Evolutionary conservation across 305 asterid species (phyloP).

Genomic region (Fraxinus latifolia): DNA sequence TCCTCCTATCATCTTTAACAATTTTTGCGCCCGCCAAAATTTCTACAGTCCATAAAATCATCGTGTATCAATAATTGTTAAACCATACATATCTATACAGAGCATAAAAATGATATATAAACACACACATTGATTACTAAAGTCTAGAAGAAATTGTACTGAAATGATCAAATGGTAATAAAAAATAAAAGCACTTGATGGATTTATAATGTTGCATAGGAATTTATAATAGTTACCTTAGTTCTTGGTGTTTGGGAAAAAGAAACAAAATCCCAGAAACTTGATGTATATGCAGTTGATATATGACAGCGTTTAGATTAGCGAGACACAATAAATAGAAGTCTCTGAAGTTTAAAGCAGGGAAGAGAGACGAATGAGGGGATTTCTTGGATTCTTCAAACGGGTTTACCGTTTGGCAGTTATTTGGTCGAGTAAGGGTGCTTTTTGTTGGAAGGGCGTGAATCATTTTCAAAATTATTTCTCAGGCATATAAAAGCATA

Average conservation of each 20-base stretch:
- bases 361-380: not conserved
- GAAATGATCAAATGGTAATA: not conserved
- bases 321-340: not conserved
- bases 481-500: not conserved
- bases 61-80: not conserved
- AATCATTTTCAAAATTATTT: not conserved
- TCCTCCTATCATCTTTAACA: constrained; percentile 3
- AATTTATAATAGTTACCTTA: not conserved
- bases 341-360: not conserved
- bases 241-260: not conserved
- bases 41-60: not conserved
- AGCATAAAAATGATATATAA: not conserved
- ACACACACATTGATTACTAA: not conserved
- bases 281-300: not conserved
- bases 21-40: not conserved
- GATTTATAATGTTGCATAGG: not conserved
- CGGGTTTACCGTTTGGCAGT: not conserved
- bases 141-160: not conserved
- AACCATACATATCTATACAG: not conserved
- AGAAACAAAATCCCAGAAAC: not conserved
- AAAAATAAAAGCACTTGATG: not conserved
- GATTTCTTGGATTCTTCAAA: not conserved
- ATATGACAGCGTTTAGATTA: not conserved
- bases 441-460: not conserved
- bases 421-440: not conserved